Evolutionary conservation across 2,329 filamentous ascomycete genomes (phyloP).

Genomic region (Eutypa lata): DNA sequence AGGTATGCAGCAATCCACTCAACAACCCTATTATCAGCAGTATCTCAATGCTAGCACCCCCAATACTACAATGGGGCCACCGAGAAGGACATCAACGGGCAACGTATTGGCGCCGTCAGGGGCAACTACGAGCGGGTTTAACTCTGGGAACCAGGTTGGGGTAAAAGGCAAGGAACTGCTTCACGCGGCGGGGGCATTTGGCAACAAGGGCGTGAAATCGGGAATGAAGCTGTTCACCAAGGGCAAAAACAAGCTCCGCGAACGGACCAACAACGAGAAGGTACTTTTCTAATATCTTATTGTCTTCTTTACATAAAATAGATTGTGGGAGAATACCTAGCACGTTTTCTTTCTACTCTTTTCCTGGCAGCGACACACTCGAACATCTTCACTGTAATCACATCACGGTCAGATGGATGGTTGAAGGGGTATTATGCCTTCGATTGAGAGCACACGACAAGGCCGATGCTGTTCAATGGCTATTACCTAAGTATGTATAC

Average conservation of each 20-base stretch:
- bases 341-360: not conserved
- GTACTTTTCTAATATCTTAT: slow-evolving; percentile 67
- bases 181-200: slow-evolving; percentile 81
- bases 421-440: not conserved
- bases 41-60: slow-evolving; percentile 48
- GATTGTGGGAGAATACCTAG: slow-evolving; percentile 10
- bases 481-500: not conserved
- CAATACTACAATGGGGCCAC: slow-evolving; percentile 26
- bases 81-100: slow-evolving; percentile 22
- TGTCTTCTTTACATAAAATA: slow-evolving; percentile 23
- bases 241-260: slow-evolving; percentile 78
- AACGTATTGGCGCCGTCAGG: slow-evolving; percentile 32
- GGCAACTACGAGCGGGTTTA: slow-evolving; percentile 43
- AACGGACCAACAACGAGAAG: slow-evolving; percentile 71
- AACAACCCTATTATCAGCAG: slow-evolving; percentile 55
- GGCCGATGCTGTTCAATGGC: not conserved
- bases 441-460: not conserved
- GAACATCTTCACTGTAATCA: not conserved
- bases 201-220: slow-evolving; percentile 87
- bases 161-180: slow-evolving; percentile 86
- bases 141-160: slow-evolving; percentile 64
- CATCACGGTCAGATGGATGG: not conserved
- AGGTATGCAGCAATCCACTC: slow-evolving; percentile 13
- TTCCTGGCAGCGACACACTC: not conserved
- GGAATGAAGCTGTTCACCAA: slow-evolving; percentile 91